Conservation (phyloP, 2,329 filamentous ascomycete genomes). For the Albifimbria verrucaria region DNA sequence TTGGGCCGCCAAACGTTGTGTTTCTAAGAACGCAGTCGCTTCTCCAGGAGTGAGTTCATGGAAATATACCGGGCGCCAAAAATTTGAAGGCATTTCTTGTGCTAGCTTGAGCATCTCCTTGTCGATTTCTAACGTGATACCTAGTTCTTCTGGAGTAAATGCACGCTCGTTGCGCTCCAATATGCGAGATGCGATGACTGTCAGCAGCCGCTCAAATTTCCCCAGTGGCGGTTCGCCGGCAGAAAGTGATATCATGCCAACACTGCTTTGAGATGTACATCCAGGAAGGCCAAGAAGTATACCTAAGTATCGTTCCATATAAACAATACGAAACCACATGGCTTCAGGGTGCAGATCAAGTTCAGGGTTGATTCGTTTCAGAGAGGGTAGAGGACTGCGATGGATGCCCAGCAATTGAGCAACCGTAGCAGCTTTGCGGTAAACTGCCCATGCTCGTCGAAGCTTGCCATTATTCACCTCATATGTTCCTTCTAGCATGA, state of each 20-base stretch:
- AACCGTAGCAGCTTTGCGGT: conserved; percentile 32
- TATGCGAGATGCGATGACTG: neutral
- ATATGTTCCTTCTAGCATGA: conserved; percentile 37
- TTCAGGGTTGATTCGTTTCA: too few species aligned
- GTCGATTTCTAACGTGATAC: neutral
- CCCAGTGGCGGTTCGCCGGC: neutral
- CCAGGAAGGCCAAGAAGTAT: neutral
- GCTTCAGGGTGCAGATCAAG: neutral
- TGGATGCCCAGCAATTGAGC: conserved; percentile 41
- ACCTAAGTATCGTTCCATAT: neutral
- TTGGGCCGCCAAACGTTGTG: neutral
- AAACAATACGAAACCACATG: neutral
- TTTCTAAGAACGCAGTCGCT: neutral
- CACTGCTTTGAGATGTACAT: too few species aligned
- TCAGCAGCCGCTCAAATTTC: neutral
- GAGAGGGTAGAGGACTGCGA: conserved; percentile 12
- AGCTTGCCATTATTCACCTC: conserved; percentile 35
- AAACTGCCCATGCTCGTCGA: conserved; percentile 33
- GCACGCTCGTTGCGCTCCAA: too few species aligned
- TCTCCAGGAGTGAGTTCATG: neutral
- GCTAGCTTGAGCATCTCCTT: neutral
- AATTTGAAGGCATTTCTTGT: neutral
- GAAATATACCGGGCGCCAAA: neutral
- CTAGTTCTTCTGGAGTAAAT: too few species aligned
- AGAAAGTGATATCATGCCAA: neutral